Percentiles rank a stretch among this genome's conserved stretches.
These are phyloP conservation scores for Cinnamomum chago DNA, from an alignment of 164 flowering plant species.

Conservation along the genomic window DNA sequence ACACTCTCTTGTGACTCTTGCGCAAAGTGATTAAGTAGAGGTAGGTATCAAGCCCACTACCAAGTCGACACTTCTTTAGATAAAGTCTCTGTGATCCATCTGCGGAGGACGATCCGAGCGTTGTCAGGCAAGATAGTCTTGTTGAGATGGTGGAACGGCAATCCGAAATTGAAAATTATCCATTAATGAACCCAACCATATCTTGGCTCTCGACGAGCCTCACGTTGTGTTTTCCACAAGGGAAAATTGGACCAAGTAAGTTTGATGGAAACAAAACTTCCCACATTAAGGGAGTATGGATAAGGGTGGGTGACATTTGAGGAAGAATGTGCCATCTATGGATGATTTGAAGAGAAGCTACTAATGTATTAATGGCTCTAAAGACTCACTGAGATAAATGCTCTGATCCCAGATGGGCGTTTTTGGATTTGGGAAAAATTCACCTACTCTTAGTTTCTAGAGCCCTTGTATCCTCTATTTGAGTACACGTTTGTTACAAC, in stretches of 20 bases:
- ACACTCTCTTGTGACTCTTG: conserved; percentile 7
- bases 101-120: neutral
- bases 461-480: too few relatives aligned
- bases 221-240: neutral
- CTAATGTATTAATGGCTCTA: too few relatives aligned
- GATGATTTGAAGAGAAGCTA: too few relatives aligned
- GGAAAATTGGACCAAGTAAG: neutral
- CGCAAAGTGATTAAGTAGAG: conserved; percentile 5
- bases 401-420: too few relatives aligned
- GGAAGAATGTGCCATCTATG: neutral
- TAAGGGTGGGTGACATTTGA: neutral
- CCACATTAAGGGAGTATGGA: neutral
- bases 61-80: conserved; percentile 1
- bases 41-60: neutral
- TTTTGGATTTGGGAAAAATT: too few relatives aligned
- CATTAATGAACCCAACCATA: conserved; percentile 2
- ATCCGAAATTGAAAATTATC: neutral
- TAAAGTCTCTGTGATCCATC: conserved; percentile 6
- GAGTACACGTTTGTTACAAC: too few relatives aligned
- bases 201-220: neutral
- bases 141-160: neutral
- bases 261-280: conserved; percentile 1
- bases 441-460: too few relatives aligned
- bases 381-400: too few relatives aligned
- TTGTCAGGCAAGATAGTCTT: too few relatives aligned